phyloP scores from a whole-genome alignment of 495 filamentous ascomycete genomes.

The Coniosporium apollinis region DNA sequence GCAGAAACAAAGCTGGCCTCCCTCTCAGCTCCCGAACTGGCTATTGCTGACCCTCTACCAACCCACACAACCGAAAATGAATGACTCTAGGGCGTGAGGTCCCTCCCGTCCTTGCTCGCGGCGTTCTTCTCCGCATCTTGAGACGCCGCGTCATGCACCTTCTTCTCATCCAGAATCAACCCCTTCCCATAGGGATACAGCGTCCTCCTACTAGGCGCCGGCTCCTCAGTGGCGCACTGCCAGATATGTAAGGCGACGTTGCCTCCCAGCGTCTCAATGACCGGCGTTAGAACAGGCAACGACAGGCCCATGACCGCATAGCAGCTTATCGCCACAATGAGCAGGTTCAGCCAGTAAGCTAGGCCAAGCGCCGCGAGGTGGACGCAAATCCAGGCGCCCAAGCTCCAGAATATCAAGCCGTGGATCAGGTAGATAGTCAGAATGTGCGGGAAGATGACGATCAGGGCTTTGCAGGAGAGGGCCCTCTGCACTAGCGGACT shows the following conservation, averaged over 20 bases:
- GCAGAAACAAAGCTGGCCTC: too few species aligned
- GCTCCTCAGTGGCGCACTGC: slow-evolving; percentile 6
- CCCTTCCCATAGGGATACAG: slow-evolving; percentile 6
- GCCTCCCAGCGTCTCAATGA: slow-evolving; percentile 10
- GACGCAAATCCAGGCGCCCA: slow-evolving; percentile 17
- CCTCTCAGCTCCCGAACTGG: too few species aligned
- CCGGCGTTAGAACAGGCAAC: slow-evolving; percentile 8
- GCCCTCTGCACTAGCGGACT: slow-evolving; percentile 19
- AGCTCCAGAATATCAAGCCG: slow-evolving; percentile 26
- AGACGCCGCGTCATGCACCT: too few species aligned
- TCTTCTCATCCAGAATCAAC: not conserved
- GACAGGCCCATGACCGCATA: slow-evolving; percentile 5
- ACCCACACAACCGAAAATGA: too few species aligned
- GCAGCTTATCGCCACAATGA: slow-evolving; percentile 8
- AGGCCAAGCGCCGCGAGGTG: slow-evolving; percentile 6
- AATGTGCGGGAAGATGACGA: slow-evolving; percentile 27
- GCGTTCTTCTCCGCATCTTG: too few species aligned
- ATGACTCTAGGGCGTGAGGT: too few species aligned
- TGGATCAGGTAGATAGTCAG: slow-evolving; percentile 31
- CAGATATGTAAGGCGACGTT: slow-evolving; percentile 10
- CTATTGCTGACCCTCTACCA: too few species aligned
- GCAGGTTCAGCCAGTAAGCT: slow-evolving; percentile 15
- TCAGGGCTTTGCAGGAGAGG: slow-evolving; percentile 17
- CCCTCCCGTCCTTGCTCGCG: too few species aligned
- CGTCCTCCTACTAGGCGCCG: slow-evolving; percentile 1